Evolutionary conservation across 208 protist species (phyloP).

Genomic region (Porcisia hertigi): DNA sequence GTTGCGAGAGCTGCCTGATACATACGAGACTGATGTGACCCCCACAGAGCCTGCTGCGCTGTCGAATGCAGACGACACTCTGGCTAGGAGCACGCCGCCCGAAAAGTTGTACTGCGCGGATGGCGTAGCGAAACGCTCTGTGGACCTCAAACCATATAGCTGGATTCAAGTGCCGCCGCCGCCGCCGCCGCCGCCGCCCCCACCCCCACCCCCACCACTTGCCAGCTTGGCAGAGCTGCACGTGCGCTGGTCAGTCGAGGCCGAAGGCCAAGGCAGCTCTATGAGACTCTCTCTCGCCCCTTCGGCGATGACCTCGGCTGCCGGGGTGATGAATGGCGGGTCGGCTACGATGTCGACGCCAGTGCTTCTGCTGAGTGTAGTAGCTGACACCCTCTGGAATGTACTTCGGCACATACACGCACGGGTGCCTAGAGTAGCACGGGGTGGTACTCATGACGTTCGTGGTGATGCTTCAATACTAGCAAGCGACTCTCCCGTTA

Average conservation of each 20-base stretch:
- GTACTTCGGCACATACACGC: conserved; percentile 10
- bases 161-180: not conserved
- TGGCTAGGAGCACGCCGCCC: not conserved
- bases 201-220: conserved; percentile 1
- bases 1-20: not conserved
- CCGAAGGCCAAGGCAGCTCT: not conserved
- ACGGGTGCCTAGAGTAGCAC: not conserved
- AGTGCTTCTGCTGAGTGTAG: conserved; percentile 5
- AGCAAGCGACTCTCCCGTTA: not conserved
- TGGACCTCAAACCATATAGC: not conserved
- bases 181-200: not conserved
- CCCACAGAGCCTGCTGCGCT: not conserved
- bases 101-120: not conserved
- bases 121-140: not conserved
- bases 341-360: not conserved
- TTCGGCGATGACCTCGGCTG: not conserved
- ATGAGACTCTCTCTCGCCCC: conserved; percentile 1
- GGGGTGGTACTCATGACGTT: not conserved
- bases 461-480: not conserved
- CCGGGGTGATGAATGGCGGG: not conserved
- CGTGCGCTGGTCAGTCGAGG: conserved; percentile 15
- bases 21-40: not conserved
- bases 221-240: conserved; percentile 6
- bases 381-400: conserved; percentile 18
- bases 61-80: not conserved